Evolutionary conservation across 2,329 filamentous ascomycete genomes (phyloP).

Genomic region (Aspergillus sp.): DNA sequence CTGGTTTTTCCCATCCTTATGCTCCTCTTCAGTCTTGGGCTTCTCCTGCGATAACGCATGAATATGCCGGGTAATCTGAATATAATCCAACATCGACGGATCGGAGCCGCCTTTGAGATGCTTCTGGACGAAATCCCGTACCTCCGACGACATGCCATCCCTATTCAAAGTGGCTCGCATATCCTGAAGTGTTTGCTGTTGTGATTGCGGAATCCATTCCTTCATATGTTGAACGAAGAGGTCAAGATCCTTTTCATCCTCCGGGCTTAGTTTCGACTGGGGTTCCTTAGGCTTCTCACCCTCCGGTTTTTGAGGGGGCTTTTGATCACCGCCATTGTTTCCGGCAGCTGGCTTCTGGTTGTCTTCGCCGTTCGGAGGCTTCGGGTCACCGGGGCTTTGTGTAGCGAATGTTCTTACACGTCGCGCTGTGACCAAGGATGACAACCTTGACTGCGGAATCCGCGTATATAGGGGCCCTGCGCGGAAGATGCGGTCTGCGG

Average conservation of each 20-base stretch:
- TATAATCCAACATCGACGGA: conserved; percentile 56
- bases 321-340: conserved; percentile 45
- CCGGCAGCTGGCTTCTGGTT: conserved; percentile 31
- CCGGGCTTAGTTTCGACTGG: conserved; percentile 48
- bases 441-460: conserved; percentile 39
- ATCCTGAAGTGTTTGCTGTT: conserved; percentile 59
- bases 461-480: conserved; percentile 46
- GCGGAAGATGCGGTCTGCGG: conserved; percentile 54
- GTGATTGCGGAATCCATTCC: conserved; percentile 60
- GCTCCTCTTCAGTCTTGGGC: conserved; percentile 23
- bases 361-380: conserved; percentile 38
- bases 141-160: conserved; percentile 68
- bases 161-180: conserved; percentile 64
- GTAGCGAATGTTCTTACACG: conserved; percentile 45
- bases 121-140: conserved; percentile 63
- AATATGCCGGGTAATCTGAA: conserved; percentile 60
- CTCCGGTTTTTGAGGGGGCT: conserved; percentile 26
- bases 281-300: conserved; percentile 33
- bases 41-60: conserved; percentile 32
- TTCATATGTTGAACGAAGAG: conserved; percentile 58
- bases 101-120: conserved; percentile 47
- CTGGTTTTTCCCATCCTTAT: conserved; percentile 18
- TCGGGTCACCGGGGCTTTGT: conserved; percentile 45
- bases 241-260: conserved; percentile 60
- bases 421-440: conserved; percentile 34